These are phyloP conservation scores for Lasiodiplodia sp. DNA, from an alignment of 2,329 filamentous ascomycete genomes.

Conservation along the genomic window DNA sequence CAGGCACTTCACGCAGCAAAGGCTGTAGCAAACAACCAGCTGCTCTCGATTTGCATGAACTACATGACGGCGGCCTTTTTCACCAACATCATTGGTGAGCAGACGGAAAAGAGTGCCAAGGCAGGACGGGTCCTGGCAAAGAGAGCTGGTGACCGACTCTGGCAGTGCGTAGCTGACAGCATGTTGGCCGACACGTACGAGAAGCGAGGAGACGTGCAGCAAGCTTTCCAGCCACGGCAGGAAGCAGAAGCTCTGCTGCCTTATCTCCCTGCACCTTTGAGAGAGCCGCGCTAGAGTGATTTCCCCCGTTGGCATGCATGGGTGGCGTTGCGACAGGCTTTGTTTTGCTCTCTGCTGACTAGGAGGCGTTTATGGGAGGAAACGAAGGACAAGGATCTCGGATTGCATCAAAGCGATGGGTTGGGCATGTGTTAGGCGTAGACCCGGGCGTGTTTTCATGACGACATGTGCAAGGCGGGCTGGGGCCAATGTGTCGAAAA, in stretches of 20 bases:
- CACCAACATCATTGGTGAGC: conserved; percentile 75
- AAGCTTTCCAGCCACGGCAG: conserved; percentile 56
- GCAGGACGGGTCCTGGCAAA: conserved; percentile 62
- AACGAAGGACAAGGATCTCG: not conserved
- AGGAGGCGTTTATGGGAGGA: conserved; percentile 4
- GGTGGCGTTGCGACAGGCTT: conserved; percentile 7
- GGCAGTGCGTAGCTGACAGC: conserved; percentile 73
- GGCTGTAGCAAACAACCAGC: conserved; percentile 75
- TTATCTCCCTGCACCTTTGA: conserved; percentile 38
- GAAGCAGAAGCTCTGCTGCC: conserved; percentile 47
- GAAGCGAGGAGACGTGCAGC: conserved; percentile 69
- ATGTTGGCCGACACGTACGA: conserved; percentile 80
- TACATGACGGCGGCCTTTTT: conserved; percentile 87
- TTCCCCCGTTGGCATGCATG: conserved; percentile 5
- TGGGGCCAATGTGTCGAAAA: not conserved
- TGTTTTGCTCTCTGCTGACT: conserved; percentile 7
- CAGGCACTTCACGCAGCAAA: conserved; percentile 74
- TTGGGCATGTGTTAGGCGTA: conserved; percentile 14
- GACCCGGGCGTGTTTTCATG: not conserved
- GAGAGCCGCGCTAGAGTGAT: conserved; percentile 1
- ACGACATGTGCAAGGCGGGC: not conserved
- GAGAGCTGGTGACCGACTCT: conserved; percentile 52
- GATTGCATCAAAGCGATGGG: conserved; percentile 10
- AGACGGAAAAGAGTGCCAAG: conserved; percentile 59
- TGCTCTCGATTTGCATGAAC: conserved; percentile 81